A percentile compares a stretch with the other conserved stretches of the same genome.
Conservation (phyloP, 306 rosid genomes). For the Acmispon strigosus region DNA sequence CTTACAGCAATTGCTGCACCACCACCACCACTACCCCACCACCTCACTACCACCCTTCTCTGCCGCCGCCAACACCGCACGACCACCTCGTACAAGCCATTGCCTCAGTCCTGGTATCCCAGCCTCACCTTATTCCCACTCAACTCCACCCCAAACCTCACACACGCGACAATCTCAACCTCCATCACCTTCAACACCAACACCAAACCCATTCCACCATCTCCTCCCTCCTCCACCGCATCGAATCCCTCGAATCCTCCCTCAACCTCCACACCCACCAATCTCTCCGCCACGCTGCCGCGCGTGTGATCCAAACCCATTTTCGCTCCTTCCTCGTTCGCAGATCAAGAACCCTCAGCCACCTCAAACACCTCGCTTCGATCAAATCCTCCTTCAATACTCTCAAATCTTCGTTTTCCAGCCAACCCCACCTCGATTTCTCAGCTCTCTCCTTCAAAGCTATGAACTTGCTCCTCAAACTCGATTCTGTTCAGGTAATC, state of each 20-base stretch:
- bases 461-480: constrained; percentile 60
- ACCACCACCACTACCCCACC: neutral
- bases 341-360: constrained; percentile 73
- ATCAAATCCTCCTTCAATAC: constrained; percentile 53
- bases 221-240: constrained; percentile 56
- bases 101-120: constrained; percentile 39
- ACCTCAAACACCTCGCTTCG: constrained; percentile 71
- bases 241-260: constrained; percentile 84
- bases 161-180: neutral
- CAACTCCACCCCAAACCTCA: constrained; percentile 10
- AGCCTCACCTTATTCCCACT: constrained; percentile 4
- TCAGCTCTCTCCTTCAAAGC: constrained; percentile 45
- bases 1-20: constrained; percentile 18
- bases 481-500: constrained; percentile 70
- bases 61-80: constrained; percentile 20
- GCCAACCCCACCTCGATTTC: constrained; percentile 36
- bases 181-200: neutral
- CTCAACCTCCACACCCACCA: constrained; percentile 24
- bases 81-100: constrained; percentile 54
- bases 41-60: constrained; percentile 12
- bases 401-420: constrained; percentile 48
- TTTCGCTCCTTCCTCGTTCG: constrained; percentile 84
- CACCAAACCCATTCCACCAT: constrained; percentile 19
- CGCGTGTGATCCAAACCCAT: constrained; percentile 70
- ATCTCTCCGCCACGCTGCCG: constrained; percentile 66